phyloP scores from a whole-genome alignment of 768 basidiomycete species.

The Tylopilus sp. region DNA sequence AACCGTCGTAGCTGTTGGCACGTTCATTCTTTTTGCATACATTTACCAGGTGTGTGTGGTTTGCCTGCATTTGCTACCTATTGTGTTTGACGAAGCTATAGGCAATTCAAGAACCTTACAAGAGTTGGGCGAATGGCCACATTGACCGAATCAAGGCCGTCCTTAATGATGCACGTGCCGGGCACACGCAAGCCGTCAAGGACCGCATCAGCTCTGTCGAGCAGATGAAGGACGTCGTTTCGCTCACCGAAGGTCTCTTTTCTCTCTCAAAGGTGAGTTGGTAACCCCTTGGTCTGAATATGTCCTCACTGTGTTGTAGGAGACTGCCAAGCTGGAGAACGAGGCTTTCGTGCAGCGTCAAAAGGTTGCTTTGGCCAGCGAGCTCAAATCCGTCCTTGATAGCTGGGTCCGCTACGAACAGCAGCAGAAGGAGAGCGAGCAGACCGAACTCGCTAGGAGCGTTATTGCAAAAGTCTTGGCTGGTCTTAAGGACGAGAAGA shows the following conservation, averaged over 20 bases:
- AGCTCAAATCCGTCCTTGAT: slow-evolving; percentile 93
- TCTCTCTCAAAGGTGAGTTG: slow-evolving; percentile 77
- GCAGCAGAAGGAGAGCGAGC: slow-evolving; percentile 94
- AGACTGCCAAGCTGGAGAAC: slow-evolving; percentile 88
- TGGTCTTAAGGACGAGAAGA: slow-evolving; percentile 81
- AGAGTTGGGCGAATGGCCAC: slow-evolving; percentile 87
- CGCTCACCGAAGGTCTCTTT: slow-evolving; percentile 87
- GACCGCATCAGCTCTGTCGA: slow-evolving; percentile 88
- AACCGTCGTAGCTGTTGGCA: slow-evolving; percentile 82
- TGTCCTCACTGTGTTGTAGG: slow-evolving; percentile 40
- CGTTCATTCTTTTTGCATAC: slow-evolving; percentile 77
- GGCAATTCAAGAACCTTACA: slow-evolving; percentile 84
- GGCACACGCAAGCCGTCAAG: slow-evolving; percentile 92
- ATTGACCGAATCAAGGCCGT: slow-evolving; percentile 80
- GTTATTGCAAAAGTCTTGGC: slow-evolving; percentile 89
- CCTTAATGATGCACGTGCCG: slow-evolving; percentile 75
- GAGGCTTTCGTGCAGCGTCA: slow-evolving; percentile 90
- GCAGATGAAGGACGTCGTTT: slow-evolving; percentile 94
- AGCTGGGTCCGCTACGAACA: slow-evolving; percentile 99
- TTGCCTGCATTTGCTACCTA: not conserved
- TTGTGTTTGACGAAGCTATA: slow-evolving; percentile 31
- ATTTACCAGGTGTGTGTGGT: slow-evolving; percentile 65
- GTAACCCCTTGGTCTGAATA: not conserved
- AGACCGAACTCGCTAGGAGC: slow-evolving; percentile 82
- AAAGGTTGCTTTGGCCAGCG: slow-evolving; percentile 79